Conservation (phyloP, 805 yeast genomes). For the Torulaspora delbrueckii region DNA sequence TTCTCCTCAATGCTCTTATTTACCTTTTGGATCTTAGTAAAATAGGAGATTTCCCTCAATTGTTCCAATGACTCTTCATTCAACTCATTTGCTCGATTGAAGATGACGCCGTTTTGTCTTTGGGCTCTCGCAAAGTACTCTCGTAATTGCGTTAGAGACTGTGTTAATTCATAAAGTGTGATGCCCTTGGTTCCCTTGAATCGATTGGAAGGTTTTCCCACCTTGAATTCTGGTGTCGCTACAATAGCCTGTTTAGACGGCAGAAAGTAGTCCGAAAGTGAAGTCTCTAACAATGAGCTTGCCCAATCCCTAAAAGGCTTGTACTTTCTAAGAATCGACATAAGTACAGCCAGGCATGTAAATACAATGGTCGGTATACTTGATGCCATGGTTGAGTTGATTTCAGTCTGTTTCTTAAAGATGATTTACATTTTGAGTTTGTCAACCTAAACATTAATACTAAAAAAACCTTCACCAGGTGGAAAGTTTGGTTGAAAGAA, state of each 20-base stretch:
- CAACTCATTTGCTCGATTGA: conserved; percentile 19
- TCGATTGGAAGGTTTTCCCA: conserved; percentile 9
- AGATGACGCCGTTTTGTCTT: conserved; percentile 19
- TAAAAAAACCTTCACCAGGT: too few species aligned
- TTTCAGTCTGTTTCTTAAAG: not conserved
- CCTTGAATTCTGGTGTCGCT: conserved; percentile 14
- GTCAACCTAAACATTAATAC: too few species aligned
- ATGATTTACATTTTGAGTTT: too few species aligned
- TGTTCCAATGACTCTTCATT: conserved; percentile 10
- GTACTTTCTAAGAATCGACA: conserved; percentile 23
- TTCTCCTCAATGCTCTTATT: conserved; percentile 48
- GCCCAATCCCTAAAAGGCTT: conserved; percentile 22
- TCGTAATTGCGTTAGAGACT: conserved; percentile 15
- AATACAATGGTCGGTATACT: conserved; percentile 9
- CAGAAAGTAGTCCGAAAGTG: conserved; percentile 14
- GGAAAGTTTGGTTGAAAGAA: too few species aligned
- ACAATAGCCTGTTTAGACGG: conserved; percentile 12
- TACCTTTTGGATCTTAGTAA: conserved; percentile 45
- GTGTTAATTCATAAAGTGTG: conserved; percentile 13
- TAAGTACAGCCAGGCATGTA: conserved; percentile 16
- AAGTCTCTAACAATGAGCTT: conserved; percentile 15
- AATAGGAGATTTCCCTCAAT: conserved; percentile 46
- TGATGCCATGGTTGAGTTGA: not conserved
- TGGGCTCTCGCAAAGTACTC: conserved; percentile 20
- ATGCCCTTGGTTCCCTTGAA: conserved; percentile 2